A percentile compares a stretch with the other conserved stretches of the same genome.
Conservation (phyloP, 1,139 yeast genomes). For the Yamadazyma siamensis region DNA sequence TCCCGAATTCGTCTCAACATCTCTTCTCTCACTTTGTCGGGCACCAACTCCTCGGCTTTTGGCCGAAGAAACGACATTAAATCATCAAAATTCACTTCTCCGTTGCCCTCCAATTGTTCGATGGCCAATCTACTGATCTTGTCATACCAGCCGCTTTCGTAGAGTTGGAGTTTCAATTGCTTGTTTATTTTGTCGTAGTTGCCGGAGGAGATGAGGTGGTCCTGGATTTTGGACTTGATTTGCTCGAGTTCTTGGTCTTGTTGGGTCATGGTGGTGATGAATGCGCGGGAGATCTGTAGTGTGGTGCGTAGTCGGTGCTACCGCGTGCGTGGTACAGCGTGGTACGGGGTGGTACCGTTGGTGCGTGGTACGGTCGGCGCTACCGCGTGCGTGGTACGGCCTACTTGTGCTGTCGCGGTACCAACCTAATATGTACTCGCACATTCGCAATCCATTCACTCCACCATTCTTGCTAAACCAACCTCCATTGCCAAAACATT, state of each 20-base stretch:
- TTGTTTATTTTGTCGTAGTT: constrained; percentile 70
- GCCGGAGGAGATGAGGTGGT: constrained; percentile 71
- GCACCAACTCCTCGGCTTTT: constrained; percentile 66
- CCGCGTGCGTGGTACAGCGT: too few species aligned
- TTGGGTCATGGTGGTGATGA: constrained; percentile 21
- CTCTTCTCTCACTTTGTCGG: constrained; percentile 59
- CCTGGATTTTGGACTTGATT: constrained; percentile 63
- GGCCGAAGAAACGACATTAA: constrained; percentile 57
- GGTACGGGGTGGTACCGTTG: too few species aligned
- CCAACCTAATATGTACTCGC: too few species aligned
- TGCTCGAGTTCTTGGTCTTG: constrained; percentile 44
- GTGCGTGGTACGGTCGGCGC: too few species aligned
- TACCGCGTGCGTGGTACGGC: too few species aligned
- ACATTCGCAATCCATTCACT: too few species aligned
- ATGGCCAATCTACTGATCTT: constrained; percentile 60
- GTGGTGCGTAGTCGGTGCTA: too few species aligned
- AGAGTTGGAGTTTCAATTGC: constrained; percentile 58
- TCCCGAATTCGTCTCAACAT: constrained; percentile 55
- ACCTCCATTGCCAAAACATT: too few species aligned
- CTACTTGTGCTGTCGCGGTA: too few species aligned
- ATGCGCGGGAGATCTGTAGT: too few species aligned
- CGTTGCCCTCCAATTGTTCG: constrained; percentile 26
- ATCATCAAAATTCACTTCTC: constrained; percentile 49
- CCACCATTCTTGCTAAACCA: too few species aligned
- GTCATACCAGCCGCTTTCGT: constrained; percentile 86